Evolutionary conservation across 768 basidiomycete genomes (phyloP), one percentile per base, ranked within the genome.

Genomic region (Cyathus striatus): DNA sequence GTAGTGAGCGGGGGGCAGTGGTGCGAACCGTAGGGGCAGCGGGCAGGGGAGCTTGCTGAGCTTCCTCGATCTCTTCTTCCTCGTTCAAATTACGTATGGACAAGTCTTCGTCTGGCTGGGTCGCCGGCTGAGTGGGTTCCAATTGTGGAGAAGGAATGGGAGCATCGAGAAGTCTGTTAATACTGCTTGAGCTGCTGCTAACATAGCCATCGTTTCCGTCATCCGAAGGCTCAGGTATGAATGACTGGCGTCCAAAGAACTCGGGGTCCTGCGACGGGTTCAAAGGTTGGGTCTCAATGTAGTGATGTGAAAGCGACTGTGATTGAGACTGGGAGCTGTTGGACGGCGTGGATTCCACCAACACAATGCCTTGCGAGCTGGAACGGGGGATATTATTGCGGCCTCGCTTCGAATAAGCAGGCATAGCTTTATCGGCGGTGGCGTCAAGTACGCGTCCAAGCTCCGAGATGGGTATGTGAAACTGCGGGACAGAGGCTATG

Each of bases 311-410:
- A n/a, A n/a, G n/a, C n/a, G n/a, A 12, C 17, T 5, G 30, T 32
- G 13, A 20, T 20, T 37, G 13, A 10, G 13, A 14, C 20, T 37
- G 35, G 6, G 35, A 20, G 10, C 13, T 37, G 3, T 65, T 54
- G 3, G 72, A 72, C 2, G 81, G 81, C 36, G 81, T 83, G 26
- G 73, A 63, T 38, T 62, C 74, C 2, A 80, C 79, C n/a, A 81
- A 54, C 13, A 70, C 44, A 21, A 32, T 49, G n/a, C 49, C 53
- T 23, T 49, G 42, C 10, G 42, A 33, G 26, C 47, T 50, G 20
- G 54, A 37, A 23, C 42, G 49, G 21, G 48, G 51, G 14, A 17
- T 25, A 13, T 23, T 23, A 23, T 25, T 39, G 13, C 20, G 42
- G 3, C n/a, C 12, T 23, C 36, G 22, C 7, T 7, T 21, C 4